phyloP scores from a whole-genome alignment of 1,139 yeast species.

The Zygoascus sp. region DNA sequence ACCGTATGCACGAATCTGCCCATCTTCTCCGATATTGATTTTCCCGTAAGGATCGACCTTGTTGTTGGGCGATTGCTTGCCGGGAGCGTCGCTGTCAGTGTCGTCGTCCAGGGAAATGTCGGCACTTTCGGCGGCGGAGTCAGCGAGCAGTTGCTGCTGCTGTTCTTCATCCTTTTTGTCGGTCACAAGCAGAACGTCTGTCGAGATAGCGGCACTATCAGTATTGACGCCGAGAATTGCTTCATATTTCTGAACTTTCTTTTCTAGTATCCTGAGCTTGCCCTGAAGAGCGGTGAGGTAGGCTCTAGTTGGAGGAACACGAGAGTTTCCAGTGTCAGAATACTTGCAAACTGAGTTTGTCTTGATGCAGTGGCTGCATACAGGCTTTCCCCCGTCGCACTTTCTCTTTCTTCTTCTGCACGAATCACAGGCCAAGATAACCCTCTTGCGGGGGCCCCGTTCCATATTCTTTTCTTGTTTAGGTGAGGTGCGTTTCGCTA shows the following conservation, averaged over 20 bases:
- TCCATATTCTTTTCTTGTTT: not conserved
- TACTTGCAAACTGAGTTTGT: slow-evolving; percentile 13
- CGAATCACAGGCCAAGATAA: slow-evolving; percentile 15
- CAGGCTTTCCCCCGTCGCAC: slow-evolving; percentile 18
- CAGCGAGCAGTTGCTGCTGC: not conserved
- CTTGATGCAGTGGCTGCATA: slow-evolving; percentile 12
- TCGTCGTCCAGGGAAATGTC: not conserved
- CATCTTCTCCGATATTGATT: slow-evolving; percentile 17
- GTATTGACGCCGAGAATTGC: slow-evolving; percentile 35
- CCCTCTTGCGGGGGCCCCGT: slow-evolving; percentile 14
- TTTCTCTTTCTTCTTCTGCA: slow-evolving; percentile 19
- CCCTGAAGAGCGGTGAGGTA: slow-evolving; percentile 12
- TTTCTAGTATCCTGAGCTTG: slow-evolving; percentile 12
- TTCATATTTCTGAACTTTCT: slow-evolving; percentile 10
- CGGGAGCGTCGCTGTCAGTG: not conserved
- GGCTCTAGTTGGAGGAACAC: slow-evolving; percentile 15
- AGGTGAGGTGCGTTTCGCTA: no score
- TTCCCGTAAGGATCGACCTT: slow-evolving; percentile 13
- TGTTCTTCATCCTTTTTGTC: not conserved
- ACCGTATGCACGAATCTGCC: slow-evolving; percentile 15
- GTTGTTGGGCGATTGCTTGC: not conserved
- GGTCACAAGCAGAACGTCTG: slow-evolving; percentile 37
- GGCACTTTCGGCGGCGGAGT: not conserved
- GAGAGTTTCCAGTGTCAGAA: slow-evolving; percentile 12
- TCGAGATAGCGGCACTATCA: slow-evolving; percentile 67